Evolutionary conservation across 2,329 filamentous ascomycete genomes (phyloP), one percentile per base, ranked within the genome.

Genomic region (Ophiosphaerella korrae): DNA sequence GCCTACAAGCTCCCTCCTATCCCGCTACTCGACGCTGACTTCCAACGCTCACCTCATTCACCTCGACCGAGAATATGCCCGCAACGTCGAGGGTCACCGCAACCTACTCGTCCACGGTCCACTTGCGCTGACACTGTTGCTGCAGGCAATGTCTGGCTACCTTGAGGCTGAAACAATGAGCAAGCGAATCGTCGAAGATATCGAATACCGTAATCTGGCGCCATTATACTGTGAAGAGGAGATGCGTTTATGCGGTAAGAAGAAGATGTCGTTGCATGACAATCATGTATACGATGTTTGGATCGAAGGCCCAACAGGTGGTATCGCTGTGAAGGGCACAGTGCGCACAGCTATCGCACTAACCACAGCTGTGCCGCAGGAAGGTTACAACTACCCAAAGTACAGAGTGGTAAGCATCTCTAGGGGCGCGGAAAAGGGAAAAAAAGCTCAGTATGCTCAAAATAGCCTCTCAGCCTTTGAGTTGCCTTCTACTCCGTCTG

Each of bases 31-130:
- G 16, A 92, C 92, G 14, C 58, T 83, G 31, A 93, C 89, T 2
- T 92, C 91, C 78, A 99, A 99, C 73, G 90, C 91, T 1, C 94
- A 99, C 74, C 80, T 83, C 13, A 97, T 99, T 62, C 94, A 99
- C 75, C 80, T 96, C 18, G 89, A 97, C 71, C 82, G 81, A 1
- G 68, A 80, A 37, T 95, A 90, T 74, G 86, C 86, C 44, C 81
- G 82, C 34, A 77, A 83, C 11, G 77, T 86, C 11, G 94, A 97
- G 72, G 89, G 89, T 9, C 87, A 95, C 70, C 81, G 81, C 5
- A 83, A 86, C 53, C 78, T 91, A 23, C 81, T 97, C 13, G 89
- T 97, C 48, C 94, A 97, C 66, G 94, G 94, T 0, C 93, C 94
- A 1, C 77, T 99, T 46, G 86, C 85, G 1, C 80, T 95, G 35